phyloP scores from a whole-genome alignment of 2,329 filamentous ascomycete genomes.

The Cladosporium sp. region DNA sequence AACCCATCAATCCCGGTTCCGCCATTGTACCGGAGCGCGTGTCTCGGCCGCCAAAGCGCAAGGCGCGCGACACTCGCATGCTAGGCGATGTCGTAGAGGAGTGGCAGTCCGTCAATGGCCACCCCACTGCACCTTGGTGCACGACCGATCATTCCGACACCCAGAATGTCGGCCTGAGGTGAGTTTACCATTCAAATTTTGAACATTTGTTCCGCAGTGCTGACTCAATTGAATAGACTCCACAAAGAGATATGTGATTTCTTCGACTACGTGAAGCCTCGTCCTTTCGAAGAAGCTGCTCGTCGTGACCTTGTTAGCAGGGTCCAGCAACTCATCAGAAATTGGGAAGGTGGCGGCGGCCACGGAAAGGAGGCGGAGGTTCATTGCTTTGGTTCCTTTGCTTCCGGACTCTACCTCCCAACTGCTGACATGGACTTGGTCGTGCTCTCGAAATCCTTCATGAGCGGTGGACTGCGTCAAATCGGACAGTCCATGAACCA shows the following conservation, averaged over 20 bases:
- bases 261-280: constrained; percentile 77
- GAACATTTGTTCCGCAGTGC: not conserved
- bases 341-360: constrained; percentile 14
- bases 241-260: constrained; percentile 91
- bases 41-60: constrained; percentile 57
- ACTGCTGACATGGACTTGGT: constrained; percentile 94
- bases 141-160: constrained; percentile 35
- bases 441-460: constrained; percentile 52
- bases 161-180: constrained; percentile 22
- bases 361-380: constrained; percentile 52
- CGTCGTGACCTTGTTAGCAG: constrained; percentile 69
- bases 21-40: constrained; percentile 10
- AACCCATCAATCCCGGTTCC: not conserved
- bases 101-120: constrained; percentile 37
- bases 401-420: constrained; percentile 67
- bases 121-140: constrained; percentile 59
- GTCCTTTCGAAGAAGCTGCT: constrained; percentile 70
- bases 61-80: constrained; percentile 39
- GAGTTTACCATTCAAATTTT: constrained; percentile 13
- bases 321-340: constrained; percentile 57
- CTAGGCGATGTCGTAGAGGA: constrained; percentile 37
- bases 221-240: constrained; percentile 45
- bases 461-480: not conserved
- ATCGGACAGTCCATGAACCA: constrained; percentile 44
- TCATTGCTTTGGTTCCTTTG: constrained; percentile 90